Evolutionary conservation across 2,329 filamentous ascomycete species (phyloP).

Genomic region (Botrytis byssoidea): DNA sequence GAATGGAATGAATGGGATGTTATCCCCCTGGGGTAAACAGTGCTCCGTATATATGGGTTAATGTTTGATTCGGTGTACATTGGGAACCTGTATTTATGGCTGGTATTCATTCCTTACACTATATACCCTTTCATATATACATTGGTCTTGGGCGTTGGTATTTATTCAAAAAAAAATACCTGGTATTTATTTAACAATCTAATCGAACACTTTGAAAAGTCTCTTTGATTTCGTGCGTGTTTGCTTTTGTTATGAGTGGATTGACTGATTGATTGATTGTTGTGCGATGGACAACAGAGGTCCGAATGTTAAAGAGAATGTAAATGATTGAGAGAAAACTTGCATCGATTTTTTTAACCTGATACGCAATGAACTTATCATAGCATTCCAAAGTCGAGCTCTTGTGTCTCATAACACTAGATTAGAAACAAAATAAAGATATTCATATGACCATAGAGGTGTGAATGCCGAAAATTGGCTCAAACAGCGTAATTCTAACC

Average conservation of each 20-base stretch:
- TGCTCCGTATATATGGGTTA: conserved; percentile 10
- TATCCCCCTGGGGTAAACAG: neutral
- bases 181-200: conserved; percentile 4
- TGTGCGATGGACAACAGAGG: neutral
- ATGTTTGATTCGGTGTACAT: neutral
- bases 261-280: neutral
- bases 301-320: neutral
- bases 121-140: conserved; percentile 15
- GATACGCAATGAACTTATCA: neutral
- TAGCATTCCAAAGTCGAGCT: neutral
- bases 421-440: neutral
- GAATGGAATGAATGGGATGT: neutral
- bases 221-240: neutral
- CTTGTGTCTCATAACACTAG: neutral
- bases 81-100: conserved; percentile 19
- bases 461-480: neutral
- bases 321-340: neutral
- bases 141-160: neutral
- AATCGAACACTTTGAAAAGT: neutral
- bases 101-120: conserved; percentile 10
- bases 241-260: neutral
- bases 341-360: neutral
- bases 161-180: conserved; percentile 1
- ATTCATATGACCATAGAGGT: neutral
- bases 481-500: neutral